Evolutionary conservation across 2,329 filamentous ascomycete species (phyloP).

Genomic region (Phaeosphaeriaceae sp.): DNA sequence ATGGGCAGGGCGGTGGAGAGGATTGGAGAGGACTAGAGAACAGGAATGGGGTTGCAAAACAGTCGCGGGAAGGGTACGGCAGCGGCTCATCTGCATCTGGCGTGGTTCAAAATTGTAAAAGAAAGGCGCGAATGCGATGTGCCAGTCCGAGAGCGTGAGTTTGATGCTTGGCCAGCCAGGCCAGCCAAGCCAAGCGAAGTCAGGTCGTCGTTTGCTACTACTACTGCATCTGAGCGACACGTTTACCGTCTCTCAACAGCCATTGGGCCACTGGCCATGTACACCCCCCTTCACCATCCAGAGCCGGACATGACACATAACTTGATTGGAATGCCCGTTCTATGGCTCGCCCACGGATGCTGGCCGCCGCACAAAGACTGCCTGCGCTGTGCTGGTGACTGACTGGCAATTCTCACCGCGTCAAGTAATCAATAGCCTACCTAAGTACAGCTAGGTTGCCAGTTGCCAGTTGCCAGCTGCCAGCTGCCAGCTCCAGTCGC

Average conservation of each 20-base stretch:
- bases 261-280: background rate
- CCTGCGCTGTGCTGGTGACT: background rate
- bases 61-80: constrained; percentile 13
- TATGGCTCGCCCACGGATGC: no score
- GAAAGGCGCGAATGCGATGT: constrained; percentile 16
- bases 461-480: no score
- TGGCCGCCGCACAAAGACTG: no score
- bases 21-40: no score
- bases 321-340: no score
- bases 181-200: background rate
- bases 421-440: background rate
- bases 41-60: no score
- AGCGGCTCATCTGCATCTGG: constrained; percentile 16
- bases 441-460: no score
- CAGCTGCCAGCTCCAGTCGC: background rate
- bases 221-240: background rate
- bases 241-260: background rate
- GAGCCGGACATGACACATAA: constrained; percentile 1
- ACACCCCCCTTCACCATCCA: constrained; percentile 1
- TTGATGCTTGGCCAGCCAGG: no score
- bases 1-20: no score
- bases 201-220: background rate
- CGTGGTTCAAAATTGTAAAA: constrained; percentile 4
- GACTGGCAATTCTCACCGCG: constrained; percentile 5
- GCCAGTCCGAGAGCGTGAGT: constrained; percentile 14